Base-by-base conservation (phyloP, 2,329 filamentous ascomycete species). In the Blastomyces emzantsi region DNA sequence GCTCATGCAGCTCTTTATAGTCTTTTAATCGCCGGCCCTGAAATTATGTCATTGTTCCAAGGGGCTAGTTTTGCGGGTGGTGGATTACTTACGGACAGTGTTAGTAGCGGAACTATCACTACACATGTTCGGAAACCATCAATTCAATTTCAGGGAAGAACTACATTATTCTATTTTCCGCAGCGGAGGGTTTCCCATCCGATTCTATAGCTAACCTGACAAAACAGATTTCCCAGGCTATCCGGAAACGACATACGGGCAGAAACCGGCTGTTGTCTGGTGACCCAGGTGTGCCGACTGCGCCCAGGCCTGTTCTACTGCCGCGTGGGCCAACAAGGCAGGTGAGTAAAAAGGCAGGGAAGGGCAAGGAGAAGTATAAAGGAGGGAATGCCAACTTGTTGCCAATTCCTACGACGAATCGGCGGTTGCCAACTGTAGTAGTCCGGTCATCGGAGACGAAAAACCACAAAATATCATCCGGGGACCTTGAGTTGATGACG, bases 1-100 rank as follows among this genome's bases (percentile, higher is more conserved):
- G 71, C 73, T 0, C 72, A 76, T 54, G 62, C 66, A 39, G 69
- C 70, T 15, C 41, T 76, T 22, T 67, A 74, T 49, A 36, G 43
- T 33, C 28, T 66, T 30, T 39, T 66, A 33, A 30, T 62, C 22
- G 25, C 33, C 11, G 22, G n/a, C 25, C 15, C 8, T 17, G 58
- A 60, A 6, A 17, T 36, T 36, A 33, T 36, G 25, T n/a, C 58
- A 17, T 4, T 60, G 25, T 60, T 49, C 36, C 41, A 17, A 33
- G 58, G 58, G 43, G 30, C 51, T 36, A 17, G 58, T 8, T 39
- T 60, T 33, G 43, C 41, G 1, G 41, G 41, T 19, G 17, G 58
- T 15, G n/a, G n/a, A n/a, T 22, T 51, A 33, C 41, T 17, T 49
- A 22, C n/a, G 4, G n/a, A 22, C 9, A 51, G 30, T 9, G 3